Percentiles rank a stretch among this genome's conserved stretches.
These are phyloP conservation scores for Phyllosticta paracitricarpa DNA, from an alignment of 2,329 filamentous ascomycete species.

Conservation along the genomic window DNA sequence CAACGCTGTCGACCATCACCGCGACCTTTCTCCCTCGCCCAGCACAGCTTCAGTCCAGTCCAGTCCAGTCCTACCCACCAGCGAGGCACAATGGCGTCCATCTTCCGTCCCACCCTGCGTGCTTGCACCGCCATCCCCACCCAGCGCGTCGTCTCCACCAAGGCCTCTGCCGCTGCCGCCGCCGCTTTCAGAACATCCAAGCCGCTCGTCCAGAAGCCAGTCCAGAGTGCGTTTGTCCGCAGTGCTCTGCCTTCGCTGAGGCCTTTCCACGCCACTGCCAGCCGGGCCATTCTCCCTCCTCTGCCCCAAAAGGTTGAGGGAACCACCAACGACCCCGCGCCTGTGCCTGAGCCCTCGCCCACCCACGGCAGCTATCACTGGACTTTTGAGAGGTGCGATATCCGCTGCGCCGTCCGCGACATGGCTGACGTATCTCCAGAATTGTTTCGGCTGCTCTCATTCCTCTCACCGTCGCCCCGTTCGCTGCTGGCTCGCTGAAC, in stretches of 20 bases:
- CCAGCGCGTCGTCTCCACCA: constrained; percentile 36
- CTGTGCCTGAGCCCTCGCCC: constrained; percentile 60
- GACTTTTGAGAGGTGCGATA: constrained; percentile 71
- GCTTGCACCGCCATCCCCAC: constrained; percentile 31
- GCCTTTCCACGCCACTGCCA: constrained; percentile 78
- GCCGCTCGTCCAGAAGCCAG: constrained; percentile 24
- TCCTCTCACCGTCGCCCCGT: constrained; percentile 80
- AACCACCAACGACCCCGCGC: constrained; percentile 75
- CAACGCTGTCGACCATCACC: constrained; percentile 4
- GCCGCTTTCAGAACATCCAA: constrained; percentile 26
- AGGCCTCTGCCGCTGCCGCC: constrained; percentile 19
- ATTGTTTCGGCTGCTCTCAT: constrained; percentile 70
- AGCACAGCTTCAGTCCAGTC: not conserved
- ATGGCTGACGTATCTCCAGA: constrained; percentile 34
- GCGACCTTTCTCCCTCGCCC: not conserved
- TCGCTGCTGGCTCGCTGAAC: constrained; percentile 85
- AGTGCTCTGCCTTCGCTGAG: constrained; percentile 34
- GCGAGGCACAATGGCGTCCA: constrained; percentile 39
- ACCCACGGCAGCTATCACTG: constrained; percentile 96
- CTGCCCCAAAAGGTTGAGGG: constrained; percentile 78
- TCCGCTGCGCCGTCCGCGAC: constrained; percentile 4
- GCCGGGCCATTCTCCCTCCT: constrained; percentile 67
- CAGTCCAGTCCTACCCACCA: not conserved
- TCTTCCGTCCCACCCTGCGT: constrained; percentile 40
- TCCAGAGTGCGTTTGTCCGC: constrained; percentile 32